These are phyloP conservation scores for Akanthomyces uredinophilus DNA, from an alignment of 2,329 filamentous ascomycete genomes.

Conservation along the genomic window DNA sequence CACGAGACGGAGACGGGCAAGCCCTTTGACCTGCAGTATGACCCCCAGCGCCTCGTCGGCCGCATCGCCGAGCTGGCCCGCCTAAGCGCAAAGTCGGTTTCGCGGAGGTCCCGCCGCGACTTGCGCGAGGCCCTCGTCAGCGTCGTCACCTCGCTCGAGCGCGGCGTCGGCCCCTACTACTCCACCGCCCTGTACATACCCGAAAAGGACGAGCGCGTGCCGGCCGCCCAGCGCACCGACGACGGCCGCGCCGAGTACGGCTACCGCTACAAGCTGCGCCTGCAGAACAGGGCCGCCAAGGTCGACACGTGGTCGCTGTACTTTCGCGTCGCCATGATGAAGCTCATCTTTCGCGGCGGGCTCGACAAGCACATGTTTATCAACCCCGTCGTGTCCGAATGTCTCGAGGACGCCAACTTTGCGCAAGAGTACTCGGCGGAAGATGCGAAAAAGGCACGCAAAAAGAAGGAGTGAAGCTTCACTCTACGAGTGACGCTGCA, in stretches of 20 bases:
- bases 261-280: slow-evolving; percentile 47
- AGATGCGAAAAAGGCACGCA: slow-evolving; percentile 7
- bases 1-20: slow-evolving; percentile 46
- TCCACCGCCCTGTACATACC: slow-evolving; percentile 41
- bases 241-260: slow-evolving; percentile 45
- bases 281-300: slow-evolving; percentile 39
- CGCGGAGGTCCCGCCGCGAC: slow-evolving; percentile 43
- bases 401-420: slow-evolving; percentile 34
- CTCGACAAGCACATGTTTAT: slow-evolving; percentile 33
- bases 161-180: slow-evolving; percentile 49
- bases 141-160: slow-evolving; percentile 50
- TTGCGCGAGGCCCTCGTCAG: slow-evolving; percentile 45
- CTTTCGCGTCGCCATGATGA: slow-evolving; percentile 44
- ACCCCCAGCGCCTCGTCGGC: slow-evolving; percentile 43
- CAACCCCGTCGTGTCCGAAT: slow-evolving; percentile 35
- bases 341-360: slow-evolving; percentile 43
- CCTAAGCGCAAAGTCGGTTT: slow-evolving; percentile 44
- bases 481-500: background rate
- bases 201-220: slow-evolving; percentile 38
- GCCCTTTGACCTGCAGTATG: slow-evolving; percentile 44
- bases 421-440: slow-evolving; percentile 15
- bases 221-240: slow-evolving; percentile 35
- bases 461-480: background rate
- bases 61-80: slow-evolving; percentile 44
- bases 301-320: slow-evolving; percentile 50